Evolutionary conservation across 169 alveolate species (phyloP).

Genomic region (Perkinsus olseni): DNA sequence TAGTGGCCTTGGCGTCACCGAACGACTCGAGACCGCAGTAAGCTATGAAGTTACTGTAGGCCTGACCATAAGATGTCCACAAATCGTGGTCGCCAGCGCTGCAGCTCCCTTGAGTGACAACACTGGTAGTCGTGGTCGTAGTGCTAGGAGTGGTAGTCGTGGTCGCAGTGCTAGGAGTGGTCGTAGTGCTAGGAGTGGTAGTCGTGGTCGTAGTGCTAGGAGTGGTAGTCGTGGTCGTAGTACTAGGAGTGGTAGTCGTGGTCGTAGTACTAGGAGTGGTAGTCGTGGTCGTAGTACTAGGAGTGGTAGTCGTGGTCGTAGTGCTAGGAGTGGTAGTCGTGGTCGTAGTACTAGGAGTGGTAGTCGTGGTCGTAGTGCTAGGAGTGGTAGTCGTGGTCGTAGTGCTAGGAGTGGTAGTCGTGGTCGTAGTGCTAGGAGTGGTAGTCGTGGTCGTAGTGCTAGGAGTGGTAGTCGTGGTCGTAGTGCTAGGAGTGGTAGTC

Average conservation of each 20-base stretch:
- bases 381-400: background rate
- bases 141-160: background rate
- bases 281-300: background rate
- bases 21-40: background rate
- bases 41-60: background rate
- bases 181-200: background rate
- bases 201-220: background rate
- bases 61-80: background rate
- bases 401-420: background rate
- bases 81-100: background rate
- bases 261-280: background rate
- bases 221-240: background rate
- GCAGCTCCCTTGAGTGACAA: background rate
- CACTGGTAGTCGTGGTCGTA: no score
- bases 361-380: background rate
- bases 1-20: background rate
- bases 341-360: background rate
- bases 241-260: background rate
- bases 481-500: background rate
- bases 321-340: background rate
- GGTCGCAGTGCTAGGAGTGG: background rate
- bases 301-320: background rate
- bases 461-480: background rate
- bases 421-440: background rate
- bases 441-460: background rate